phyloP scores from a whole-genome alignment of 2,329 filamentous ascomycete genomes.

The Magnaporthiopsis poae region DNA sequence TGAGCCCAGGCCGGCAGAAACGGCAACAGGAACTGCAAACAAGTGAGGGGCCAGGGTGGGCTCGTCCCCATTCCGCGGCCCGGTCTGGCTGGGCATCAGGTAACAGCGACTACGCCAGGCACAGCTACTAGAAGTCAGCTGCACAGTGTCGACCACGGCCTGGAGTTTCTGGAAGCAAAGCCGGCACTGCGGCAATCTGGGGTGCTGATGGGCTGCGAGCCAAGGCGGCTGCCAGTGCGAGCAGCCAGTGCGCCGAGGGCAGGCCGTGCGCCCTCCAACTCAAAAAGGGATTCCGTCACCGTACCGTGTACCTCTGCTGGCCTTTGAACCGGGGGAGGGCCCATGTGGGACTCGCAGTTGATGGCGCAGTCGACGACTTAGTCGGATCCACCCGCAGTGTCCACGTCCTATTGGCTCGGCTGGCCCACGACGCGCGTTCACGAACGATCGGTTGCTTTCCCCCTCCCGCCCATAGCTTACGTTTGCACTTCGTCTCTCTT shows the following conservation, averaged over 20 bases:
- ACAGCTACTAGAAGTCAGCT: too few species aligned
- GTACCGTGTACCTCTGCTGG: background rate
- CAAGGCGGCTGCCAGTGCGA: background rate
- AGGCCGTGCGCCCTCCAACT: background rate
- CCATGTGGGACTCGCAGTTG: background rate
- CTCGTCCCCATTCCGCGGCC: background rate
- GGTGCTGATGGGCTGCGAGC: background rate
- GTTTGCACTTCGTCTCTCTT: slow-evolving; percentile 2
- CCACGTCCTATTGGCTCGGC: background rate
- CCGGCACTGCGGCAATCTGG: too few species aligned
- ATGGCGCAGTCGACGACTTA: slow-evolving; percentile 2
- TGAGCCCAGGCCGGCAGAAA: background rate
- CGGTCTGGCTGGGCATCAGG: background rate
- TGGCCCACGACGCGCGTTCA: slow-evolving; percentile 2
- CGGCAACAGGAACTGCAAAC: background rate
- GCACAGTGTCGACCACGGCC: background rate
- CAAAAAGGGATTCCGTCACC: background rate
- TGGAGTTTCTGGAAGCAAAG: background rate
- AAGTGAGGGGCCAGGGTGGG: background rate
- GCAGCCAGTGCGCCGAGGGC: background rate
- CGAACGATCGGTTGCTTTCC: background rate
- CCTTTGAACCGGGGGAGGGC: background rate
- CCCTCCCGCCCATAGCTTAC: slow-evolving; percentile 1
- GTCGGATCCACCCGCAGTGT: background rate
- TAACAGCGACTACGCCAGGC: background rate